Evolutionary conservation across 306 rosid species (phyloP), one percentile per base, ranked within the genome.

Genomic region (Vicia villosa): DNA sequence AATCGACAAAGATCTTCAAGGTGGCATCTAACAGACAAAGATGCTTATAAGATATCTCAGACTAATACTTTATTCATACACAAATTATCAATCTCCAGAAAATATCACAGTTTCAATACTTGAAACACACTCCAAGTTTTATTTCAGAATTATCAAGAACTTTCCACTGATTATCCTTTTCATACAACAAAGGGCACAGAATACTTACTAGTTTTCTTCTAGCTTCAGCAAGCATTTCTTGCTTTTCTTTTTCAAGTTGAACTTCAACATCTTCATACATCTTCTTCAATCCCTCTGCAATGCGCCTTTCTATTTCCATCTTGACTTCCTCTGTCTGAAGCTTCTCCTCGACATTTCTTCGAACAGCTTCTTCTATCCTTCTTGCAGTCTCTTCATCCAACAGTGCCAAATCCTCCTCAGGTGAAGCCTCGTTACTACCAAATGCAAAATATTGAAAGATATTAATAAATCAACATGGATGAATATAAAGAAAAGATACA

Each of bases 211-310:
- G 95, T 85, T 89, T 95, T 74, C 74, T 84, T 70, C 91, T 86
- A 68, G 96, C 96, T 76, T 89, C 97, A 51, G 43, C 21, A 54
- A 95, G 84, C 52, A 95, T 88, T 58, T 87, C 88, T 84, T 95
- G 82, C 84, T 91, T 95, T 84, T 95, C 99, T 74, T 89, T 89
- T 78, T 60, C 92, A 59, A 95, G 95, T 79, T 81, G 96, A 67
- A 63, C 77, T 47, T 84, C 89, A 49, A 95, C 99, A 75, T 95
- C 96, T 70, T 82, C 82, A 59, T 82, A 66, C 73, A 89, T 82
- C 77, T 78, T 79, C 69, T 67, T 87, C 63, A 87, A 79, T 5
- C 96, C 97, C 61, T 87, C 95, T 76, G 90, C 97, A 28, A 91
- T 56, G 36, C 84, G 88, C 64, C 81, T 82, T 77, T 87, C 84